These are phyloP conservation scores for Nyctanthes arbortristis DNA, from an alignment of 257 asterid species.

Conservation along the genomic window DNA sequence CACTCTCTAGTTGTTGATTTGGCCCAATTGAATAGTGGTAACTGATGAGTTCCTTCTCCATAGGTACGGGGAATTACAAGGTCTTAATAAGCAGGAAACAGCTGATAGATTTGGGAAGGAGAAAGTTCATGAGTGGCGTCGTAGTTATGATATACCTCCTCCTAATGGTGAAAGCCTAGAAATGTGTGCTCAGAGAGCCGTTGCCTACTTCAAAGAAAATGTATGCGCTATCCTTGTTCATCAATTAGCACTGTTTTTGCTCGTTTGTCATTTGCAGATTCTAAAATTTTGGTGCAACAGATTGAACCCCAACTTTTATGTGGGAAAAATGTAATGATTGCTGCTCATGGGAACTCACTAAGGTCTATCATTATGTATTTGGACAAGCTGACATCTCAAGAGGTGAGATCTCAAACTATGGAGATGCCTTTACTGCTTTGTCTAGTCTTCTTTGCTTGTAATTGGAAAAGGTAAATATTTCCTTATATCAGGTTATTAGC, in stretches of 20 bases:
- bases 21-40: conserved; percentile 1
- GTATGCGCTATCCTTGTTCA: conserved; percentile 40
- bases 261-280: conserved; percentile 12
- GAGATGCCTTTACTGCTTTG: not conserved
- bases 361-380: conserved; percentile 97
- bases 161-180: conserved; percentile 98
- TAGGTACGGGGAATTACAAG: conserved; percentile 98
- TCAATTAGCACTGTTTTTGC: not conserved
- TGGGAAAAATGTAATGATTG: conserved; percentile 91
- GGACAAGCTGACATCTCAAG: conserved; percentile 93
- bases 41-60: conserved; percentile 13
- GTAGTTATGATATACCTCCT: conserved; percentile 94
- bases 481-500: conserved; percentile 72
- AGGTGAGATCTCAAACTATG: conserved; percentile 46
- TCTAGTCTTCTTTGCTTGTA: not conserved
- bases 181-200: conserved; percentile 99
- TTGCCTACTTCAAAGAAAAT: conserved; percentile 79
- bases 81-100: conserved; percentile 95
- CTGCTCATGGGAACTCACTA: conserved; percentile 96
- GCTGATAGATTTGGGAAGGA: conserved; percentile 90
- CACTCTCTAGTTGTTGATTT: not conserved
- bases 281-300: conserved; percentile 46
- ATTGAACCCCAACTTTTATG: conserved; percentile 75
- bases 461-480: not conserved
- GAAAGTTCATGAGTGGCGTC: conserved; percentile 94